These are phyloP conservation scores for Agaricales sp. DNA, from an alignment of 1,284 basidiomycete species.

Conservation along the genomic window DNA sequence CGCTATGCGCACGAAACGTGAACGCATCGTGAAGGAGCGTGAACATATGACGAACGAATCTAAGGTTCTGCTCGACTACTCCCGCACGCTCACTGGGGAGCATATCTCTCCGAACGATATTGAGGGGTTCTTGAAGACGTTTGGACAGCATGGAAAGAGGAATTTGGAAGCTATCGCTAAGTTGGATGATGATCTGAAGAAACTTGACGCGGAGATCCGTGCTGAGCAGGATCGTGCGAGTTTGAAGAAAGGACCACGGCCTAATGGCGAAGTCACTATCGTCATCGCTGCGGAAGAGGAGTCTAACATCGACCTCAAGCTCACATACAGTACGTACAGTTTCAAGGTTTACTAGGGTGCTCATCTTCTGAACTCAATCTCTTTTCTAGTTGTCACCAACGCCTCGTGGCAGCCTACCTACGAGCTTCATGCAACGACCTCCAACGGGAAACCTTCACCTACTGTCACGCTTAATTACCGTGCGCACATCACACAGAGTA, in stretches of 20 bases:
- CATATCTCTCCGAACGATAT: conserved; percentile 29
- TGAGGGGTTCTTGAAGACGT: conserved; percentile 29
- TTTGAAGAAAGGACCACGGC: conserved; percentile 22
- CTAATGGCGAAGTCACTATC: conserved; percentile 11
- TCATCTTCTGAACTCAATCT: conserved; percentile 1
- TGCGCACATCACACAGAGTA: conserved; percentile 40
- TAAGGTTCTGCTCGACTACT: conserved; percentile 31
- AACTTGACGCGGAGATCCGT: conserved; percentile 29
- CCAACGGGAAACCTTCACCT: conserved; percentile 29
- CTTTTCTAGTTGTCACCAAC: conserved; percentile 33
- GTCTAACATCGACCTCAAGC: conserved; percentile 28
- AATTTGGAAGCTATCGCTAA: conserved; percentile 24
- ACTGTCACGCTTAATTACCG: conserved; percentile 43
- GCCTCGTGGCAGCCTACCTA: conserved; percentile 44
- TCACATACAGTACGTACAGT: conserved; percentile 40
- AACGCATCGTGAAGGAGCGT: conserved; percentile 25
- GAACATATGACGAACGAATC: conserved; percentile 27
- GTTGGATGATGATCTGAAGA: conserved; percentile 30
- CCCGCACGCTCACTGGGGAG: conserved; percentile 31
- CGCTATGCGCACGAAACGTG: conserved; percentile 22
- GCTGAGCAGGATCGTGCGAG: conserved; percentile 20
- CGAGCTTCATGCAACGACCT: conserved; percentile 42
- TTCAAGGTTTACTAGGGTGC: neutral
- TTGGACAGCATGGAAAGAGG: conserved; percentile 26
- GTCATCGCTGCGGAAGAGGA: conserved; percentile 22